Evolutionary conservation across 2,329 filamentous ascomycete species (phyloP).

Genomic region (Aspergillus phoenicis): DNA sequence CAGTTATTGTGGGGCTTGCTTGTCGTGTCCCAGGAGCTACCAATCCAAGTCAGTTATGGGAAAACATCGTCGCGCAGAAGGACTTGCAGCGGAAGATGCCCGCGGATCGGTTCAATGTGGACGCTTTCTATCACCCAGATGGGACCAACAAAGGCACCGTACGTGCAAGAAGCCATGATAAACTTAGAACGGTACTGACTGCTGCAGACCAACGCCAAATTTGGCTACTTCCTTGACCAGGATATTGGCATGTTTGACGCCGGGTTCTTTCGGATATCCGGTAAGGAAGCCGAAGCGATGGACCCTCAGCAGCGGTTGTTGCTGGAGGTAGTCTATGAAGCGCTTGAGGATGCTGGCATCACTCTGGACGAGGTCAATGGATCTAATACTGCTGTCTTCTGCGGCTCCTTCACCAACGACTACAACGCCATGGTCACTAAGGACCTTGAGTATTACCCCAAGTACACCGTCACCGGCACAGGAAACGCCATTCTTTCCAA

Average conservation of each 20-base stretch:
- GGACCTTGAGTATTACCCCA: conserved; percentile 20
- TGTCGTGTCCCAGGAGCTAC: conserved; percentile 12
- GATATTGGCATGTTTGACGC: conserved; percentile 21
- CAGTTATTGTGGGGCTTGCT: conserved; percentile 7
- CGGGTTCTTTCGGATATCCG: conserved; percentile 27
- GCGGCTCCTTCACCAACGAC: conserved; percentile 21
- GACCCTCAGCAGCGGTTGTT: conserved; percentile 30
- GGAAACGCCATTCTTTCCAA: conserved; percentile 36
- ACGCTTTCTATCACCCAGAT: conserved; percentile 7
- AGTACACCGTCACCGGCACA: conserved; percentile 23
- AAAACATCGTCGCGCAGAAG: background rate
- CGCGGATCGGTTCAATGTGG: conserved; percentile 11
- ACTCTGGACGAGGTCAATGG: conserved; percentile 23
- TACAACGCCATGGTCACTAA: conserved; percentile 20
- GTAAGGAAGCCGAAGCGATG: conserved; percentile 35
- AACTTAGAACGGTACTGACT: background rate
- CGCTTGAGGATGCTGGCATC: conserved; percentile 25
- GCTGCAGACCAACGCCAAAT: background rate
- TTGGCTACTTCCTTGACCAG: conserved; percentile 6
- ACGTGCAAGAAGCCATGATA: background rate
- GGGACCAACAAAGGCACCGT: conserved; percentile 3
- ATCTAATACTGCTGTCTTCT: conserved; percentile 28
- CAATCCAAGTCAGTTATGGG: conserved; percentile 3
- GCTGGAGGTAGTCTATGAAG: conserved; percentile 47
- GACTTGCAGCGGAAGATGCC: conserved; percentile 8